These are phyloP conservation scores for Gossypium mustelinum DNA, from an alignment of 345 rosid genomes.

Conservation along the genomic window DNA sequence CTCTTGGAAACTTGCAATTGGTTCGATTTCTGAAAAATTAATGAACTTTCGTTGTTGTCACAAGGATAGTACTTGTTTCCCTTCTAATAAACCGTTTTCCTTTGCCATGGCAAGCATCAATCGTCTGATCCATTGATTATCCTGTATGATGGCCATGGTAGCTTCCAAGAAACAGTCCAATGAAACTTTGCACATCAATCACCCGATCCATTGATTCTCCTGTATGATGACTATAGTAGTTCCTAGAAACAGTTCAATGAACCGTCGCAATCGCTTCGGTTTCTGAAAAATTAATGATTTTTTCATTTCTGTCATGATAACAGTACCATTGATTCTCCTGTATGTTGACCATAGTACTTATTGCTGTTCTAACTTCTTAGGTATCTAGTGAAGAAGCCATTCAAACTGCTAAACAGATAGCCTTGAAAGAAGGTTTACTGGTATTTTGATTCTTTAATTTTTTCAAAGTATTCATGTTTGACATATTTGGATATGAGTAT, in stretches of 20 bases:
- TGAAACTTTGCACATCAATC: too few species aligned
- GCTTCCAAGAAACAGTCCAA: neutral
- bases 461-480: too few species aligned
- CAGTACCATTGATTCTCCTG: neutral
- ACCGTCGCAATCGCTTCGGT: neutral
- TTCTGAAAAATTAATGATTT: neutral
- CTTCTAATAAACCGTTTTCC: neutral
- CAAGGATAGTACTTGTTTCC: neutral
- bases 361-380: slow-evolving; percentile 20
- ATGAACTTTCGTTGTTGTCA: neutral
- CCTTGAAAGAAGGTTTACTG: slow-evolving; percentile 53
- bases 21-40: neutral
- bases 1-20: neutral
- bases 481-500: too few species aligned
- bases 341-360: neutral
- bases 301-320: neutral
- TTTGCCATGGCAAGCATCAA: neutral
- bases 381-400: slow-evolving; percentile 52
- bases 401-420: slow-evolving; percentile 41
- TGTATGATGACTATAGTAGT: neutral
- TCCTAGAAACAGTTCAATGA: neutral
- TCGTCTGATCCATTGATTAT: neutral
- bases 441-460: slow-evolving; percentile 7
- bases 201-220: neutral
- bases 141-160: neutral